These are phyloP conservation scores for Saccharomyces hybrid DNA, from an alignment of 1,139 yeast genomes.

Conservation along the genomic window DNA sequence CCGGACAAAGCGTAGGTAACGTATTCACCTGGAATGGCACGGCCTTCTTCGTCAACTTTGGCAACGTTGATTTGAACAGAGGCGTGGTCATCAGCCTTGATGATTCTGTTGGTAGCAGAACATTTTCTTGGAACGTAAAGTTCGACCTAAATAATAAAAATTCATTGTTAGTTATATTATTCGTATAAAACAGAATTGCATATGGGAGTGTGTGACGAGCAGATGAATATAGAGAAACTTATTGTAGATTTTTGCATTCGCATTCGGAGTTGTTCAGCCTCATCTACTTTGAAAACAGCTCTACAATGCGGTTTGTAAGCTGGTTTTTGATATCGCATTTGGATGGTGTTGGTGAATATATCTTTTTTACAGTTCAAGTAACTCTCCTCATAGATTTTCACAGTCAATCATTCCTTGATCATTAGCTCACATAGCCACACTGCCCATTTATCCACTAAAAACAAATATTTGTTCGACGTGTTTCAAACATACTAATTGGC, in stretches of 20 bases:
- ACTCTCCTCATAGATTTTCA: background rate
- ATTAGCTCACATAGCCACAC: background rate
- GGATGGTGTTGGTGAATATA: background rate
- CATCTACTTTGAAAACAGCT: background rate
- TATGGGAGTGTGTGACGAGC: background rate
- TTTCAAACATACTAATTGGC: constrained; percentile 77
- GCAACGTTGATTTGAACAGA: constrained; percentile 90
- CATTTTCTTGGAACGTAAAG: constrained; percentile 99
- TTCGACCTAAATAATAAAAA: constrained; percentile 60
- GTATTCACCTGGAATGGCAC: constrained; percentile 85
- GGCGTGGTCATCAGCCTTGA: constrained; percentile 99
- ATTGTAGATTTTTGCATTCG: background rate
- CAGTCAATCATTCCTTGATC: background rate
- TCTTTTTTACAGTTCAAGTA: background rate
- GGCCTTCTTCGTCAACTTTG: constrained; percentile 90
- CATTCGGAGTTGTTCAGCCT: background rate
- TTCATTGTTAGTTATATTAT: background rate
- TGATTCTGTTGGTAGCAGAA: constrained; percentile 99
- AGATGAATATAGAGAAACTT: background rate
- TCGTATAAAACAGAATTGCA: background rate
- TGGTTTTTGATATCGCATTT: background rate
- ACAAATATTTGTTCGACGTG: background rate
- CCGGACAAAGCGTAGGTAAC: constrained; percentile 96
- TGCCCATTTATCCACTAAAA: background rate
- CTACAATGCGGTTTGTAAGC: background rate